A percentile compares a stretch with the other conserved stretches of the same genome.
Evolutionary conservation across 805 yeast genomes (phyloP).

Genomic region (Nakazawaea anatomiae): DNA sequence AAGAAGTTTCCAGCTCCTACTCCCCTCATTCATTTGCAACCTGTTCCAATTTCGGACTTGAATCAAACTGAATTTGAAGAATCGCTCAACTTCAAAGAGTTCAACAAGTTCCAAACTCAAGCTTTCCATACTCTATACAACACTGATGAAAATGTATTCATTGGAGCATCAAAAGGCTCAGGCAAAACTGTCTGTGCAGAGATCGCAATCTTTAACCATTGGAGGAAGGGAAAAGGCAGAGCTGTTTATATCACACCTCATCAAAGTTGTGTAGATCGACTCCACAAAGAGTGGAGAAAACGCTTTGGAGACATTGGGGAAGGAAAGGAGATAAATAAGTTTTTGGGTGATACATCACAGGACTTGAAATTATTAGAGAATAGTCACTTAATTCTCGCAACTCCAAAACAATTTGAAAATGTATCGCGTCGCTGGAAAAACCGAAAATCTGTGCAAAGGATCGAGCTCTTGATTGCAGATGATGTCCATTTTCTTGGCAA

Average conservation of each 20-base stretch:
- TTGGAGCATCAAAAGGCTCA: slow-evolving; percentile 71
- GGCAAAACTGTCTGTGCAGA: slow-evolving; percentile 74
- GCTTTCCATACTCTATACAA: slow-evolving; percentile 55
- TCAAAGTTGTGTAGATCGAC: slow-evolving; percentile 46
- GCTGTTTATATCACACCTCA: slow-evolving; percentile 66
- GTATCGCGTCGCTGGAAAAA: slow-evolving; percentile 81
- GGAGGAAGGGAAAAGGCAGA: slow-evolving; percentile 67
- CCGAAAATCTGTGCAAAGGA: slow-evolving; percentile 58
- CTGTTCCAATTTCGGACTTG: slow-evolving; percentile 43
- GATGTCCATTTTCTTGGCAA: slow-evolving; percentile 63
- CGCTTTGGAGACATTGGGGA: slow-evolving; percentile 43
- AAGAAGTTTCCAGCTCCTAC: slow-evolving; percentile 60
- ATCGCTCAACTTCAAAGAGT: slow-evolving; percentile 41
- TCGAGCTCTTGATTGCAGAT: slow-evolving; percentile 68
- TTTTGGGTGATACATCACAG: slow-evolving; percentile 44
- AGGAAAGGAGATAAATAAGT: slow-evolving; percentile 49
- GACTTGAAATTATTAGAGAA: slow-evolving; percentile 53
- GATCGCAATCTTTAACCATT: slow-evolving; percentile 63
- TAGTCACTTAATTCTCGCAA: slow-evolving; percentile 65
- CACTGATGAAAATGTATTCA: slow-evolving; percentile 50
- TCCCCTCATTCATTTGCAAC: slow-evolving; percentile 44
- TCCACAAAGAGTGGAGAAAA: slow-evolving; percentile 46
- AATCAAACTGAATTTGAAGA: slow-evolving; percentile 40
- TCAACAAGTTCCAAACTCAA: slow-evolving; percentile 75
- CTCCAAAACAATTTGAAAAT: slow-evolving; percentile 73